Evolutionary conservation across 1,284 basidiomycete genomes (phyloP).

Genomic region (Marasmius oreades): DNA sequence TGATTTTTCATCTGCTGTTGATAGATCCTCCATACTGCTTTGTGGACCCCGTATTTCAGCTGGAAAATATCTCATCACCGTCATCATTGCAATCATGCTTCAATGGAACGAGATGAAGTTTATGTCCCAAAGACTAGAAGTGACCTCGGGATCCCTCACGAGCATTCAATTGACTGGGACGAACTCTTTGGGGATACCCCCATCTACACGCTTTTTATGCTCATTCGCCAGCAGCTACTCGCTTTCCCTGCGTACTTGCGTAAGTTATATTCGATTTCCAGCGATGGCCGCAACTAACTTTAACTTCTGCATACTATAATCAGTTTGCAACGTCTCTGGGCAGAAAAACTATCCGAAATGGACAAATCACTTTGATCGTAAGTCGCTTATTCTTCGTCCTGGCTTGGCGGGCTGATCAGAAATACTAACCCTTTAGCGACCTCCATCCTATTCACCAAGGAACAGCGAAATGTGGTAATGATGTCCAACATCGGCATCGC

Average conservation of each 20-base stretch:
- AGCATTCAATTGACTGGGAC: constrained; percentile 41
- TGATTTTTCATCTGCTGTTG: not conserved
- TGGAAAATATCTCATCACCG: constrained; percentile 23
- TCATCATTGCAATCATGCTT: constrained; percentile 27
- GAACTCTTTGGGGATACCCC: constrained; percentile 58
- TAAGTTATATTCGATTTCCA: constrained; percentile 12
- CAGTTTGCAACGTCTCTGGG: constrained; percentile 38
- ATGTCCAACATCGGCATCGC: constrained; percentile 9
- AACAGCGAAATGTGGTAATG: constrained; percentile 8
- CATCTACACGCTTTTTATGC: constrained; percentile 50
- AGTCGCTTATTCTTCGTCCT: constrained; percentile 11
- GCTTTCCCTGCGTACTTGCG: constrained; percentile 59
- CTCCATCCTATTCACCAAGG: constrained; percentile 6
- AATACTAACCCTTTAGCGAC: constrained; percentile 7
- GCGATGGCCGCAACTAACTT: not conserved
- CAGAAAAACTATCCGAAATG: constrained; percentile 49
- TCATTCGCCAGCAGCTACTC: constrained; percentile 60
- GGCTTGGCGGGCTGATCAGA: not conserved
- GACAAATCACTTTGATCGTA: constrained; percentile 40
- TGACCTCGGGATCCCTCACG: constrained; percentile 41
- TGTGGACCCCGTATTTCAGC: constrained; percentile 54
- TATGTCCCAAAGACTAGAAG: constrained; percentile 26
- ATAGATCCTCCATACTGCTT: constrained; percentile 42
- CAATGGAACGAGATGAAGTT: constrained; percentile 59
- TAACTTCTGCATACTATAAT: not conserved